Evolutionary conservation across 177 flowering plant species (phyloP), one percentile per base, ranked within the genome.

Genomic region (Tripterygium wilfordii): DNA sequence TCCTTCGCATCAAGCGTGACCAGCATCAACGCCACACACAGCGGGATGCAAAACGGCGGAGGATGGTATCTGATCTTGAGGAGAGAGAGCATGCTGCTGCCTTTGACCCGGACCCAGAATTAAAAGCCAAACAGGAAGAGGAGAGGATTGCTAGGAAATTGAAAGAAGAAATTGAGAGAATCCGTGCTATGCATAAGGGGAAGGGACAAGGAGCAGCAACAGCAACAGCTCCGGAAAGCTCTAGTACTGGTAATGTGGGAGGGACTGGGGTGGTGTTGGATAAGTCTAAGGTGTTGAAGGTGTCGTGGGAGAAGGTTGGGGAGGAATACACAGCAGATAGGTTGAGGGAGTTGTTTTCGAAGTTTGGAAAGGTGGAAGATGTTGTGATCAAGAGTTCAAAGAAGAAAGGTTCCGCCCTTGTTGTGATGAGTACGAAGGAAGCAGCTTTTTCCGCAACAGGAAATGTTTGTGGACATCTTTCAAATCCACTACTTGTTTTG

Each of bases 321-420:
- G 70, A 71, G 48, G 86, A 60, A 39, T 91, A 85, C 42, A 62
- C 63, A 24, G 72, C 82, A 4, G 56, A 66, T 46, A 69, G 69
- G 48, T 57, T 85, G 56, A 69, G 51, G 33, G 79, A 83, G 43
- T 30, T 88, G 20, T 88, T 88, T 63, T 63, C 73, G 17, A 51
- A 65, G 57, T 91, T 85, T 71, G 98, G 98, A 1, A 50, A 44
- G 38, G 94, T 91, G 21, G 95, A 83, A 66, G 96, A 91, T 69
- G 84, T 91, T 38, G 80, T 91, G 8, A 77, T 82, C 33, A 78
- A 53, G 58, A 69, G 68, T 49, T 48, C 68, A 16, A 88, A 78
- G 76, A 79, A 70, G 61, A 75, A 51, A 58, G 66, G 85, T 19
- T 75, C 85, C 4, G 96, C 95, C 0, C 74, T 92, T 54, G 81